phyloP scores from a whole-genome alignment of 2,329 filamentous ascomycete genomes.

The Colletotrichum higginsianum region DNA sequence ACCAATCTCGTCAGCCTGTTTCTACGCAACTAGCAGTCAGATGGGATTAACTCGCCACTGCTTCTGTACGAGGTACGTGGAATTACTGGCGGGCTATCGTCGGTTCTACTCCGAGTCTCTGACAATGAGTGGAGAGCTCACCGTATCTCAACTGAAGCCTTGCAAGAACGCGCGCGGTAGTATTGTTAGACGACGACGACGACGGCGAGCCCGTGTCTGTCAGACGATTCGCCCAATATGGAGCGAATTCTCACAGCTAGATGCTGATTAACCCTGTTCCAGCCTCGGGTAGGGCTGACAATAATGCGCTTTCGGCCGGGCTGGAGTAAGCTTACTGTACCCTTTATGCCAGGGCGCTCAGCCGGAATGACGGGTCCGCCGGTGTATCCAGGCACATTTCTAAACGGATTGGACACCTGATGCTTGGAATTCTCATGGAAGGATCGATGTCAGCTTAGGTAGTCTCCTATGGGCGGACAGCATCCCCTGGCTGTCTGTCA shows the following conservation, averaged over 20 bases:
- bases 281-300: constrained; percentile 1
- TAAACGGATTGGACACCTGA: not conserved
- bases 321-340: not conserved
- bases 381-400: not conserved
- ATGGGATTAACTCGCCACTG: not conserved
- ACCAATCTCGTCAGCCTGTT: not conserved
- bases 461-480: fast-evolving
- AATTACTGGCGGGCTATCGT: not conserved
- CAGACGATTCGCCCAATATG: not conserved
- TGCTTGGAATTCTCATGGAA: not conserved
- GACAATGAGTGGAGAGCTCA: not conserved
- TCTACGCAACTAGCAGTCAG: too few species aligned
- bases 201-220: not conserved
- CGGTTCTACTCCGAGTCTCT: not conserved
- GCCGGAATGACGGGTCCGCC: not conserved
- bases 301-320: not conserved
- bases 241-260: not conserved
- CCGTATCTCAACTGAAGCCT: not conserved
- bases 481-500: not conserved
- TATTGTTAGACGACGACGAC: too few species aligned
- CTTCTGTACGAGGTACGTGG: not conserved
- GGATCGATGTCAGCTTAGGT: not conserved
- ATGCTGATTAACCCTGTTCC: not conserved
- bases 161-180: too few species aligned
- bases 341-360: not conserved